A percentile compares a stretch with the other conserved stretches of the same genome.
phyloP scores from a whole-genome alignment of 176 grass and related monocot species.

The Dendrocalamus sinicus region DNA sequence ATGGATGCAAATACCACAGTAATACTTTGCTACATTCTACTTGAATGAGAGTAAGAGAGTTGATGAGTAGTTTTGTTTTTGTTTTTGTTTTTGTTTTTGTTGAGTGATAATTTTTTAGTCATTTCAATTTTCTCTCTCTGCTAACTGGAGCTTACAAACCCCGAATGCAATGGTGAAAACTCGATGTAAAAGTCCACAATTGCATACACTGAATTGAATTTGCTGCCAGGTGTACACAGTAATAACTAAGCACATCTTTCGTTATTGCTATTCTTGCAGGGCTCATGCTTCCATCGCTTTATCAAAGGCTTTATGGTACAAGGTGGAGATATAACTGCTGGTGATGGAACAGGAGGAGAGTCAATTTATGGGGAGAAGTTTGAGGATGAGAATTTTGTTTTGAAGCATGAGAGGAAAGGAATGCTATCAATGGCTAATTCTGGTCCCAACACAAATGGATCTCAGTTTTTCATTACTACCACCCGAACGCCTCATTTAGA shows the following conservation, averaged over 20 bases:
- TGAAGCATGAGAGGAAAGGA: constrained; percentile 98
- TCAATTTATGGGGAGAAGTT: constrained; percentile 94
- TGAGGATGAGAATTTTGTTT: constrained; percentile 90
- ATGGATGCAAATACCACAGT: background rate
- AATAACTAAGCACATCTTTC: constrained; percentile 20
- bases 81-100: too few species aligned
- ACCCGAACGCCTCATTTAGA: constrained; percentile 95
- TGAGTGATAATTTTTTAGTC: background rate
- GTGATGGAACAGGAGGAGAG: constrained; percentile 92
- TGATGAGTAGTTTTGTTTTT: background rate
- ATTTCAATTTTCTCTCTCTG: background rate
- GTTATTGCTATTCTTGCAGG: constrained; percentile 54
- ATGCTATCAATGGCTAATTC: constrained; percentile 98
- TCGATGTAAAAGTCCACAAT: background rate
- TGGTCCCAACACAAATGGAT: constrained; percentile 82
- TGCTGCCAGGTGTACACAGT: background rate
- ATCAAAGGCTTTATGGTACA: constrained; percentile 98
- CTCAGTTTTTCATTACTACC: constrained; percentile 98
- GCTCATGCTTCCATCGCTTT: constrained; percentile 80
- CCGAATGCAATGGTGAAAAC: background rate
- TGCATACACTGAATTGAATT: constrained; percentile 6
- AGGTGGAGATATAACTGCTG: constrained; percentile 95
- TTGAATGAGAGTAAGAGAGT: background rate
- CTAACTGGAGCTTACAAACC: background rate
- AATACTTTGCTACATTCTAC: background rate